Percentiles rank a stretch among this genome's conserved stretches.
These are phyloP conservation scores for Candida dubliniensis DNA, from an alignment of 1,139 yeast species.

Conservation along the genomic window DNA sequence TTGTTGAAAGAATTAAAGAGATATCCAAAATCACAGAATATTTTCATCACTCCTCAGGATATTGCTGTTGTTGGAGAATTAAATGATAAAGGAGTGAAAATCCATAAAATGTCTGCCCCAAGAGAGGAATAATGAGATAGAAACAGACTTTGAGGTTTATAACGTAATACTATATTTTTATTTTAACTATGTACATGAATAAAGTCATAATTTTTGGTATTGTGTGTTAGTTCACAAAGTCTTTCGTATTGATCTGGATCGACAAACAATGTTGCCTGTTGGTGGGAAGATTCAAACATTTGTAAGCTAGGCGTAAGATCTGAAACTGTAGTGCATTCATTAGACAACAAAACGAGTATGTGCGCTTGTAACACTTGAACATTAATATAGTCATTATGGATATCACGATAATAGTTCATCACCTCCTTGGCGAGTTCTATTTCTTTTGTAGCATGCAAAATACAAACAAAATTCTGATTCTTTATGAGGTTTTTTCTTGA, in stretches of 20 bases:
- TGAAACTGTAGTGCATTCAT: neutral
- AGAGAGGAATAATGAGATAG: conserved; percentile 22
- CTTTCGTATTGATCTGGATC: conserved; percentile 3
- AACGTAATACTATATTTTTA: too few relatives aligned
- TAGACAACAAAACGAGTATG: conserved; percentile 2
- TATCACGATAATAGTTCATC: conserved; percentile 1
- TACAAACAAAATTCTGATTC: conserved; percentile 9
- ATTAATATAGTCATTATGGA: conserved; percentile 1
- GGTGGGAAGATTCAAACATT: neutral
- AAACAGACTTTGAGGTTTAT: neutral
- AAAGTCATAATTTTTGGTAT: neutral
- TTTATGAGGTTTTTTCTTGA: conserved; percentile 1
- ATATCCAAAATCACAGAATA: conserved; percentile 73
- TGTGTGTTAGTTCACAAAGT: conserved; percentile 1
- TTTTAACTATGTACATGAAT: conserved; percentile 5
- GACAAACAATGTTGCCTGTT: neutral
- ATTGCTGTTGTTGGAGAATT: conserved; percentile 75
- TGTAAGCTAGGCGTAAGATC: neutral
- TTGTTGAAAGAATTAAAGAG: conserved; percentile 67
- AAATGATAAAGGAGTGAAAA: conserved; percentile 59
- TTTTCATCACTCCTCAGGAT: conserved; percentile 93
- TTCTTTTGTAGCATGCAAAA: conserved; percentile 4
- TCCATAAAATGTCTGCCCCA: conserved; percentile 70
- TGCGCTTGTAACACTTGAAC: conserved; percentile 3
- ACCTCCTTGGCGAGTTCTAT: conserved; percentile 1